These are phyloP conservation scores for Cladosporium phlei DNA, from an alignment of 2,329 filamentous ascomycete genomes.

Conservation along the genomic window DNA sequence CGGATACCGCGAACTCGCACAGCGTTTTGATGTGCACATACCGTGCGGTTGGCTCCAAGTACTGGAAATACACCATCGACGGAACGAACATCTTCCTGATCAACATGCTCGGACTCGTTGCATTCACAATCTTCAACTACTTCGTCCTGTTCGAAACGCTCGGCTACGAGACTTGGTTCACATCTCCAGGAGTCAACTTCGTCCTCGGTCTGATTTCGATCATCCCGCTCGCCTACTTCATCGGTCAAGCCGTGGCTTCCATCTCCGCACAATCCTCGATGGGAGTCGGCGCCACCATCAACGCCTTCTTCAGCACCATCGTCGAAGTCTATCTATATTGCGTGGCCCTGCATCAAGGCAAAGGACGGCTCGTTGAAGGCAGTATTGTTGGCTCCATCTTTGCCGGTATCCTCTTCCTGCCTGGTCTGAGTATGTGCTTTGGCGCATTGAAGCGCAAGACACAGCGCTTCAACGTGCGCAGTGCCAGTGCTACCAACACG, in stretches of 20 bases:
- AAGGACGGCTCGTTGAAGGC: conserved; percentile 87
- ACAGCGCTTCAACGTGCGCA: conserved; percentile 94
- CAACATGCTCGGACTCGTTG: conserved; percentile 89
- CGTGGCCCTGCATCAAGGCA: conserved; percentile 85
- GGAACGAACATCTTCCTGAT: conserved; percentile 99
- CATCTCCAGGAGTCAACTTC: conserved; percentile 82
- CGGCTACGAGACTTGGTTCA: conserved; percentile 66
- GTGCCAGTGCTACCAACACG: conserved; percentile 92
- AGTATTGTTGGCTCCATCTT: conserved; percentile 98
- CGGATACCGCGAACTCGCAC: conserved; percentile 44
- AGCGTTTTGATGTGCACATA: conserved; percentile 96
- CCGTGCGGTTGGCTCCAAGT: conserved; percentile 85
- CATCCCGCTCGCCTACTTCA: conserved; percentile 96
- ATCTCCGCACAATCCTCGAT: conserved; percentile 98
- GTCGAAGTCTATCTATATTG: conserved; percentile 98
- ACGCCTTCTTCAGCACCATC: conserved; percentile 95
- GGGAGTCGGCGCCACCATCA: conserved; percentile 94
- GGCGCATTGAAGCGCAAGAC: conserved; percentile 97
- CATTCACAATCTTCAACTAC: conserved; percentile 93
- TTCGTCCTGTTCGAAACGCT: conserved; percentile 67
- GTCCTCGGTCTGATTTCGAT: conserved; percentile 80
- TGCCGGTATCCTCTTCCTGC: conserved; percentile 89
- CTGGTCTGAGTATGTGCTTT: conserved; percentile 96
- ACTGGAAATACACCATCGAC: conserved; percentile 99
- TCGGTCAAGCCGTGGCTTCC: conserved; percentile 94